Percentiles rank a stretch among this genome's conserved stretches.
Evolutionary conservation across 23 red algal species (phyloP).

Genomic region (Rhodosorus marinus): DNA sequence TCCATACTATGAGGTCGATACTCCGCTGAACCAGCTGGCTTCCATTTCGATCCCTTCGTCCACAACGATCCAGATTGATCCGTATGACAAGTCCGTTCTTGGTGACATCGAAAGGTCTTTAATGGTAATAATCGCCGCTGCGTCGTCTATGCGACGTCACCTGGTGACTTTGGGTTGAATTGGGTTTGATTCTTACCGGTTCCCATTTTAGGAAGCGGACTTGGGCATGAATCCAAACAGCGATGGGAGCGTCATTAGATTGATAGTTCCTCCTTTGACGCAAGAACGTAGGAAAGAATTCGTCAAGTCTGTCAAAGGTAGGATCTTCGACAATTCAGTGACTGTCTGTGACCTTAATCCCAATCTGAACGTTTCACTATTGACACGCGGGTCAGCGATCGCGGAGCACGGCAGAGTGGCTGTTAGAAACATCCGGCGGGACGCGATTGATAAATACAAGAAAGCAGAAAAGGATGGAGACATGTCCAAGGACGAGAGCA

Average conservation of each 20-base stretch:
- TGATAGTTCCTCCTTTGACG: slow-evolving; percentile 70
- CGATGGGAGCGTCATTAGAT: slow-evolving; percentile 64
- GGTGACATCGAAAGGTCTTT: slow-evolving; percentile 63
- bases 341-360: no score
- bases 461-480: slow-evolving; percentile 83
- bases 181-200: no score
- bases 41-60: slow-evolving; percentile 41
- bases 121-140: no score
- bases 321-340: no score
- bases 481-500: slow-evolving; percentile 80
- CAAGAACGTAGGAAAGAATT: slow-evolving; percentile 81
- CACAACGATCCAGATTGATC: slow-evolving; percentile 50
- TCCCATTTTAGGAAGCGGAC: no score
- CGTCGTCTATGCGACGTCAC: no score
- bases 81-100: slow-evolving; percentile 61
- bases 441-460: slow-evolving; percentile 70
- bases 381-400: no score
- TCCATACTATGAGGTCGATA: slow-evolving; percentile 77
- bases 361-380: no score
- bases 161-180: no score
- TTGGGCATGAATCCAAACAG: slow-evolving; percentile 79
- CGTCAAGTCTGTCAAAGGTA: slow-evolving; percentile 69
- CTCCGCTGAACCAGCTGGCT: slow-evolving; percentile 79
- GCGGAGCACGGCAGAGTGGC: slow-evolving; percentile 89
- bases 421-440: slow-evolving; percentile 74